Evolutionary conservation across 2,329 filamentous ascomycete species (phyloP).

Genomic region (Byssothecium circinans): DNA sequence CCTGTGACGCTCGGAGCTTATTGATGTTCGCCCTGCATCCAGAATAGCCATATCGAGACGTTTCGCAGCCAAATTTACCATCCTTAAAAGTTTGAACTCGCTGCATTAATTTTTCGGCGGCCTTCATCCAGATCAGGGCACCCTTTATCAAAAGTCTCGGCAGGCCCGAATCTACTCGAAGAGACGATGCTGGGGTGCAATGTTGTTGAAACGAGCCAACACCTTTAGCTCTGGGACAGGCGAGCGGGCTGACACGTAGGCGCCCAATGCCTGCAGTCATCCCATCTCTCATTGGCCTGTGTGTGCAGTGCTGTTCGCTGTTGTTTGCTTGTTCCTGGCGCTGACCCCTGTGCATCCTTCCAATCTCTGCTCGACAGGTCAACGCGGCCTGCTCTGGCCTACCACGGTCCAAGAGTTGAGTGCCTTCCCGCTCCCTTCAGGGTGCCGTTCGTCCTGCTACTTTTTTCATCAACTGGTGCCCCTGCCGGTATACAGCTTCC

Average conservation of each 20-base stretch:
- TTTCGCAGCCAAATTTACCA: neutral
- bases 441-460: constrained; percentile 14
- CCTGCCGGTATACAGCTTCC: too few relatives aligned
- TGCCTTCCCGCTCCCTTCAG: neutral
- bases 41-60: too few relatives aligned
- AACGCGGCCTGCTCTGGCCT: constrained; percentile 4
- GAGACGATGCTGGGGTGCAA: constrained; percentile 11
- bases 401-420: neutral
- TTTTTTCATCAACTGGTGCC: constrained; percentile 23
- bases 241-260: constrained; percentile 26
- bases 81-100: neutral
- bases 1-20: neutral
- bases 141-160: constrained; percentile 5
- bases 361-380: constrained; percentile 14
- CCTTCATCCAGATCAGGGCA: neutral
- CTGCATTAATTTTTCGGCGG: neutral
- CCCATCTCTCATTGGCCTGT: neutral
- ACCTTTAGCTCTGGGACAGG: constrained; percentile 11
- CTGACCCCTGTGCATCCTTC: constrained; percentile 11
- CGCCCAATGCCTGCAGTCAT: constrained; percentile 7
- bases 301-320: constrained; percentile 4
- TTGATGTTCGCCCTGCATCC: too few relatives aligned
- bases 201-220: constrained; percentile 26
- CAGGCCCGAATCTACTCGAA: constrained; percentile 14
- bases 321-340: constrained; percentile 8